Evolutionary conservation across 257 asterid genomes (phyloP).

Genomic region (Forsythia suspensa): DNA sequence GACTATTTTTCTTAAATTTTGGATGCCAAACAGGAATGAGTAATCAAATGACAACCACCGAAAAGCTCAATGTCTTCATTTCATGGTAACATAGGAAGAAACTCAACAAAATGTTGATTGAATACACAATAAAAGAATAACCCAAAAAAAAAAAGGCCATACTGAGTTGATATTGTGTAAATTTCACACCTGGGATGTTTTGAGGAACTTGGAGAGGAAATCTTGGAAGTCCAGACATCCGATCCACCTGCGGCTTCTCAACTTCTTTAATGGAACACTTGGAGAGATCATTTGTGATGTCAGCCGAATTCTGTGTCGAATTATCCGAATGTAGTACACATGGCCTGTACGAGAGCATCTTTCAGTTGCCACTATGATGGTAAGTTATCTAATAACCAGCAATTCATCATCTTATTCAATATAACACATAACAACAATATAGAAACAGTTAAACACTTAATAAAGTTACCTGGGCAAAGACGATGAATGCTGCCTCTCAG

Average conservation of each 20-base stretch:
- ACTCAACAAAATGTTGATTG: background rate
- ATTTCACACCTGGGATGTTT: slow-evolving; percentile 64
- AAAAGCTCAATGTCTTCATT: background rate
- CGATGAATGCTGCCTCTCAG: slow-evolving; percentile 95
- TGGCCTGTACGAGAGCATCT: slow-evolving; percentile 50
- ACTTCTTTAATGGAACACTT: slow-evolving; percentile 72
- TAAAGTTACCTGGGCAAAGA: slow-evolving; percentile 79
- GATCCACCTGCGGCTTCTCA: slow-evolving; percentile 57
- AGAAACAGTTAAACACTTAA: background rate
- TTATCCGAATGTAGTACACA: slow-evolving; percentile 70
- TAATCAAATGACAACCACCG: background rate
- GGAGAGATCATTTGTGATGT: slow-evolving; percentile 63
- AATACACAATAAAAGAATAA: background rate
- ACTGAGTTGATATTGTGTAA: background rate
- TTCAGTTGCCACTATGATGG: slow-evolving; percentile 12
- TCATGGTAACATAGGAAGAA: background rate
- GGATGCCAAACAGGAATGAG: background rate
- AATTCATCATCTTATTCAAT: background rate
- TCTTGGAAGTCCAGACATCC: slow-evolving; percentile 56
- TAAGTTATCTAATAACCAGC: background rate
- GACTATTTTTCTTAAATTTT: background rate
- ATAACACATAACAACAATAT: background rate
- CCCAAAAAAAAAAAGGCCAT: background rate
- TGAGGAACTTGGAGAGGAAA: slow-evolving; percentile 86
- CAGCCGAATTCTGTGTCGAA: slow-evolving; percentile 46